A percentile compares a stretch with the other conserved stretches of the same genome.
These are phyloP conservation scores for Pseudogymnoascus sp. DNA, from an alignment of 2,329 filamentous ascomycete species.

Conservation along the genomic window DNA sequence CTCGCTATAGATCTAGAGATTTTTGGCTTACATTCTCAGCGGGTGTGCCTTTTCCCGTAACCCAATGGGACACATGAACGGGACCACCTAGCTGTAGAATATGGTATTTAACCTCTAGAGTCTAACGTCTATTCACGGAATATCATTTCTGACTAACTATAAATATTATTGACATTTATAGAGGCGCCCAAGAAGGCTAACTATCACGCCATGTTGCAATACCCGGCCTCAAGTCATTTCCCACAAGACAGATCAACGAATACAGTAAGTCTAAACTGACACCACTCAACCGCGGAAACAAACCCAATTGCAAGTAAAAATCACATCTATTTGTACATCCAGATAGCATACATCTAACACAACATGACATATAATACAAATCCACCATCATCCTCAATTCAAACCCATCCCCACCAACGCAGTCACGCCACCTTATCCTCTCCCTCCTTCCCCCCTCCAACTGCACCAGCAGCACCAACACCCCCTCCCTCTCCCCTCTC, in stretches of 20 bases:
- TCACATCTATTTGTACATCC: conserved; percentile 1
- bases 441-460: neutral
- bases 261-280: neutral
- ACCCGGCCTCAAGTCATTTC: neutral
- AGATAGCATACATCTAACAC: conserved; percentile 5
- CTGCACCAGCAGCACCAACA: neutral
- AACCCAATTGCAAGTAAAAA: neutral
- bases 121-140: neutral
- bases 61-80: neutral
- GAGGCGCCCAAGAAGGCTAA: neutral
- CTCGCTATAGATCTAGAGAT: neutral
- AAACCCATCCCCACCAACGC: conserved; percentile 4
- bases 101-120: neutral
- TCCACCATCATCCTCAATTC: neutral
- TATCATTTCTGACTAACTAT: neutral
- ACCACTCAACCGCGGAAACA: neutral
- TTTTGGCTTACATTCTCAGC: neutral
- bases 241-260: neutral
- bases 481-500: neutral
- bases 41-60: neutral
- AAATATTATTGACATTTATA: neutral
- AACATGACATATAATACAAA: conserved; percentile 5
- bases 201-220: neutral
- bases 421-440: conserved; percentile 1
- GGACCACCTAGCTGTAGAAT: neutral